Base-by-base conservation (phyloP, 208 protist genomes). In the Leishmania martiniquensis region DNA sequence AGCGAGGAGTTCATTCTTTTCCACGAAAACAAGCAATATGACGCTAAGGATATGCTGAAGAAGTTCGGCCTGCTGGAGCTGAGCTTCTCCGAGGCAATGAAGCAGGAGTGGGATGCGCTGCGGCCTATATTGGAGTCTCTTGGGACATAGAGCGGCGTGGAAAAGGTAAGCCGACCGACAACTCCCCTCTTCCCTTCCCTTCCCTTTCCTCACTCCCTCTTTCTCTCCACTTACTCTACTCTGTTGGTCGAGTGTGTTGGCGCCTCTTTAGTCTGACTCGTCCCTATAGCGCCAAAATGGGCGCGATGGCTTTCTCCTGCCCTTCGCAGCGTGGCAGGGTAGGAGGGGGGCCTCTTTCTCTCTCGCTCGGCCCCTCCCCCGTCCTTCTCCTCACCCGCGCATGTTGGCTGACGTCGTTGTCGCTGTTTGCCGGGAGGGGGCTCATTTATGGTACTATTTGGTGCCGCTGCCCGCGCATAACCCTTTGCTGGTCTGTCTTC, bases 11-110 rank as follows among this genome's bases (percentile, higher is more conserved):
- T 97, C 45, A 44, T 79, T 1, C 83, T 87, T 20, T 98, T 97
- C 75, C 93, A 97, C 76, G 73, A 83, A 15, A 89, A 92, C 47
- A 93, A 95, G 72, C 92, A 97, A 80, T 90, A 91, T 72, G 95
- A 97, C 78, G 85, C 96, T 44, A 89, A 91, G 73, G 87, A 84
- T 66, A 84, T 97, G 70, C 80, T 97, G 54, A 88, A 93, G 60
- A 83, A 78, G 37, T 97, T 97, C 72, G 86, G 87, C 44, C 83
- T 92, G 81, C 71, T 97, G 44, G 91, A 97, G 84, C 75, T 97
- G n/a, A 86, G 89, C 45, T 96, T 94, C 73, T 88, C 91, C 1
- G 75, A 77, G 57, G 72, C 81, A 44, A 89, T 97, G 87, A 87
- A 88, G 80, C 69, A 93, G 44, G 81, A 85, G 54, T 97, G 94